These are phyloP conservation scores for Gaertneriomyces sp. DNA, from an alignment of 192 early-diverging fungal genomes.

Conservation along the genomic window DNA sequence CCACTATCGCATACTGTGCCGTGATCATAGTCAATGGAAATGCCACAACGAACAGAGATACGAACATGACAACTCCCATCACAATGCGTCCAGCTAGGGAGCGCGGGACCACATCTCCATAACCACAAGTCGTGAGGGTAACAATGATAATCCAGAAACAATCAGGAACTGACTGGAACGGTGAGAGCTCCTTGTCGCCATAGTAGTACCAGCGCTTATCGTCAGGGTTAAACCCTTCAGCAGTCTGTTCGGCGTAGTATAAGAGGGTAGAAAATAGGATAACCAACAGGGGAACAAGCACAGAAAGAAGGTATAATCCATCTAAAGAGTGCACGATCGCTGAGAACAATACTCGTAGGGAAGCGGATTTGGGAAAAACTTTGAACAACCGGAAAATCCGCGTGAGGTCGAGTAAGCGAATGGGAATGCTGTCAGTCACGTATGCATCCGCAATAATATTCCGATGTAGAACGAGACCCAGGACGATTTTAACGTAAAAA, in stretches of 20 bases:
- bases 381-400: slow-evolving; percentile 14
- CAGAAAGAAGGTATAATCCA: slow-evolving; percentile 8
- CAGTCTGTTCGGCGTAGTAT: slow-evolving; percentile 25
- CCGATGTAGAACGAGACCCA: neutral
- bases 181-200: slow-evolving; percentile 1
- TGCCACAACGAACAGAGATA: slow-evolving; percentile 26
- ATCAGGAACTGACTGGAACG: slow-evolving; percentile 35
- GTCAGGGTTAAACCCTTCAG: slow-evolving; percentile 9
- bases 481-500: slow-evolving; percentile 23
- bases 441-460: slow-evolving; percentile 12
- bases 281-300: slow-evolving; percentile 22
- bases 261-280: slow-evolving; percentile 15
- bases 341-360: neutral
- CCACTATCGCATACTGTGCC: slow-evolving; percentile 28
- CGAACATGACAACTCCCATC: slow-evolving; percentile 10
- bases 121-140: slow-evolving; percentile 29
- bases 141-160: slow-evolving; percentile 32
- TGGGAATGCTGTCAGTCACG: slow-evolving; percentile 16
- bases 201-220: slow-evolving; percentile 19
- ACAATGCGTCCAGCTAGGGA: slow-evolving; percentile 25
- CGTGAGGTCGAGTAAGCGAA: slow-evolving; percentile 13
- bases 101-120: slow-evolving; percentile 28
- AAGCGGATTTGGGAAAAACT: slow-evolving; percentile 25
- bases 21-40: slow-evolving; percentile 36
- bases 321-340: slow-evolving; percentile 8